Percentiles rank a stretch among this genome's conserved stretches.
phyloP scores from a whole-genome alignment of 768 basidiomycete genomes.

The Kwoniella mangroviensis region DNA sequence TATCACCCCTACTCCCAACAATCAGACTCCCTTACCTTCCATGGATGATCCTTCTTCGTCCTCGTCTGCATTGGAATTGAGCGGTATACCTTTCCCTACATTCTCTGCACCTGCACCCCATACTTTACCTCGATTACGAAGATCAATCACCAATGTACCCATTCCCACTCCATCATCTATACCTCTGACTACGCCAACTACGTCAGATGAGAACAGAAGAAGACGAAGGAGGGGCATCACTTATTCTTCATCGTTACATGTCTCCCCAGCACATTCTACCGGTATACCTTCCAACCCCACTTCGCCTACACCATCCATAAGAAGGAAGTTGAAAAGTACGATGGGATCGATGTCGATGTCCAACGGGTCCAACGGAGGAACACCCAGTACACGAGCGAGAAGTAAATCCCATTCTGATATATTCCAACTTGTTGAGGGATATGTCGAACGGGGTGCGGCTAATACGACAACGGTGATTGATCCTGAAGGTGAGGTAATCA shows the following conservation, averaged over 20 bases:
- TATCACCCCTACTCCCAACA: slow-evolving; percentile 18
- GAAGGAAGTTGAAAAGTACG: slow-evolving; percentile 6
- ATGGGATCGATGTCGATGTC: too few relatives aligned
- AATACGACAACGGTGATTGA: slow-evolving; percentile 53
- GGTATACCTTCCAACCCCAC: slow-evolving; percentile 16
- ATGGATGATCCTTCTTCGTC: background rate
- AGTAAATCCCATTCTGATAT: slow-evolving; percentile 54
- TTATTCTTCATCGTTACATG: slow-evolving; percentile 19
- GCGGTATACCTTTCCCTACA: slow-evolving; percentile 8
- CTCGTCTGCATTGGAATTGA: slow-evolving; percentile 1
- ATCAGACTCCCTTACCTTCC: background rate
- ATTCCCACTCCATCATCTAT: background rate
- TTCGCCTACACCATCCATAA: slow-evolving; percentile 21
- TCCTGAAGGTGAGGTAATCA: slow-evolving; percentile 46
- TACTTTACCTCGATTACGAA: slow-evolving; percentile 15
- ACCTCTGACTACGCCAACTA: slow-evolving; percentile 1
- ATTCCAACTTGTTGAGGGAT: slow-evolving; percentile 50
- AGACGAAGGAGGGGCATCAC: slow-evolving; percentile 13
- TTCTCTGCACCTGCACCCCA: slow-evolving; percentile 6
- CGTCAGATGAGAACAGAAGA: too few relatives aligned
- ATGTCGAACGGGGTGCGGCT: slow-evolving; percentile 52
- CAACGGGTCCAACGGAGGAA: background rate
- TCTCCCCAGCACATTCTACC: slow-evolving; percentile 22
- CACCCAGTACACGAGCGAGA: slow-evolving; percentile 30
- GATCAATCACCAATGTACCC: slow-evolving; percentile 14